Base-by-base conservation (phyloP, 2,329 filamentous ascomycete species). In the Aspergillus fumigatus region DNA sequence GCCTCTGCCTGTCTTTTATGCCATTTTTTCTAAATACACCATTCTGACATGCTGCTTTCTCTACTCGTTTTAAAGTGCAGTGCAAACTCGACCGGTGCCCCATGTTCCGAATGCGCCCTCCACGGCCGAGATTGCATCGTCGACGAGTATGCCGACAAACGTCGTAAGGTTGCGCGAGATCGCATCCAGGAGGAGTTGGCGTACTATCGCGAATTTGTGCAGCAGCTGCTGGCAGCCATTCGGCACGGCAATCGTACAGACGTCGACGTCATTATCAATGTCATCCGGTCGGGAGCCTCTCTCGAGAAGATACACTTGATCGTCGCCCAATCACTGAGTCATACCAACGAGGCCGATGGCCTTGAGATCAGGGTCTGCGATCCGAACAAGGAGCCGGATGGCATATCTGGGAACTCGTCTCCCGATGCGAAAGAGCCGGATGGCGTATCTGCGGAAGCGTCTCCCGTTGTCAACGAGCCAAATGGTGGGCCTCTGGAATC, bases 141-240 rank as follows among this genome's bases (percentile, higher is more conserved):
- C 61, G 68, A 75, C 53, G 67, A 72, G 56, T 51, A 53, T 51
- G 63, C 68, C 53, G 73, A 75, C 55, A 73, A 65, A 59, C 73
- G 73, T 17, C 73, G 72, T 45, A 75, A 75, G 56, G 66, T 67
- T 11, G 60, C 66, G 5, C 66, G 64, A 14, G 67, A 65, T 49
- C 65, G 62, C 14, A 64, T 64, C 3, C 62, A 72, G 47, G 68
- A 73, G 21, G 64, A 70, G 10, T 57, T 73, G n/a, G 55, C 61
- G 21, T 65, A 64, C 45, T 66, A 67, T 38, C 63, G 62, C 19
- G 54, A 53, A 9, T 66, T 72, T 27, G 43, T 72, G 29, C 65
- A 72, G 6, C 61, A 67, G 32, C 48, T 74, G 4, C 53, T 74
- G 3, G 51, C 54, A 3, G 55, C 65, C 6, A 61, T 74, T 21